Conservation (phyloP, 306 rosid species). For the Aeschynomene evenia region DNA sequence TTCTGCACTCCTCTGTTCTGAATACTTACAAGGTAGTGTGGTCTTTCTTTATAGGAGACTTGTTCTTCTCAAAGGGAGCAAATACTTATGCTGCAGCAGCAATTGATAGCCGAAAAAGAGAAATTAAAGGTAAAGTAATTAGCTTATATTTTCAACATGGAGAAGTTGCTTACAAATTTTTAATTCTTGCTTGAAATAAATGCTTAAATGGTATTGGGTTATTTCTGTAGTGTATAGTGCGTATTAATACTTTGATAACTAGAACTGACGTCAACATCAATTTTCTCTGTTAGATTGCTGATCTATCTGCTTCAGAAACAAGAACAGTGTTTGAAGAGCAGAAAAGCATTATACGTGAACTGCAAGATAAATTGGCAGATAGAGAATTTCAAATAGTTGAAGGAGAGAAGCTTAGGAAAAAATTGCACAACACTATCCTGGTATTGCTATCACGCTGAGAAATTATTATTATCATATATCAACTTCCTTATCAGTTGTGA, state of each 20-base stretch:
- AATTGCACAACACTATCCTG: conserved; percentile 83
- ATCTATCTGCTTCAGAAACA: conserved; percentile 62
- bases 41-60: conserved; percentile 49
- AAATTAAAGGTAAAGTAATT: conserved; percentile 56
- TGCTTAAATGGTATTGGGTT: background rate
- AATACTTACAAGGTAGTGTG: conserved; percentile 19
- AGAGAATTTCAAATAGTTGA: conserved; percentile 64
- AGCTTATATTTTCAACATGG: background rate
- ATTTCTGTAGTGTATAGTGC: background rate
- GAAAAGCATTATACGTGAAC: conserved; percentile 46
- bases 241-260: conserved; percentile 8
- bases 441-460: conserved; percentile 36
- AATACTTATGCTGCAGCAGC: conserved; percentile 50
- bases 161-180: background rate
- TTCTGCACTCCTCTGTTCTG: background rate
- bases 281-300: conserved; percentile 49
- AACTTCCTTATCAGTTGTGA: background rate
- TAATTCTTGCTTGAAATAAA: background rate
- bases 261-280: background rate
- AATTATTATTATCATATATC: background rate
- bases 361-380: conserved; percentile 64
- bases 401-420: conserved; percentile 81
- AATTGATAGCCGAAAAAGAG: conserved; percentile 58
- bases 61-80: conserved; percentile 77
- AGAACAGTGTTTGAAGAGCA: conserved; percentile 62